Evolutionary conservation across 179 eudicot genomes (phyloP), one percentile per base, ranked within the genome.

Genomic region (Pouteria campechiana): DNA sequence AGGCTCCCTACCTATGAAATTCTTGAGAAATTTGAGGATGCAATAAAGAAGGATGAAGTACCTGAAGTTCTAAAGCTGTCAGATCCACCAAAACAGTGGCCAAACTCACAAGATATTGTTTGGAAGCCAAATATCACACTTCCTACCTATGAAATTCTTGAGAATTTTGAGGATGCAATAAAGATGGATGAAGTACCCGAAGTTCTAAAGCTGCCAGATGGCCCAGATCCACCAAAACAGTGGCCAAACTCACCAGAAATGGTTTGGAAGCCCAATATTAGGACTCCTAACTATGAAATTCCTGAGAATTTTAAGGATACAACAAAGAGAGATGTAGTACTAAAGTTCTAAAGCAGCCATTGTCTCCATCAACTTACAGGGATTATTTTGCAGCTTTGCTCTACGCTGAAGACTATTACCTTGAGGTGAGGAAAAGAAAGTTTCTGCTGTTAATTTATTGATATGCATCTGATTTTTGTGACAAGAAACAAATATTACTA

Each of bases 401-500:
- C 25, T 53, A 60, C 54, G 60, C 66, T 11, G 60, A 60, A 46
- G 66, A 61, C 33, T 53, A 32, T 38, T 47, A 32, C n/a, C 17
- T n/a, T n/a, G n/a, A n/a, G n/a, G n/a, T n/a, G n/a, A n/a, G n/a
- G n/a, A n/a, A n/a, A n/a, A n/a, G n/a, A n/a, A n/a, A n/a, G n/a
- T n/a, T n/a, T n/a, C n/a, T n/a, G n/a, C n/a, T n/a, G n/a, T n/a
- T n/a, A n/a, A n/a, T n/a, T n/a, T n/a, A n/a, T n/a, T n/a, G n/a
- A n/a, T n/a, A n/a, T n/a, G n/a, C n/a, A n/a, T n/a, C n/a, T n/a
- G n/a, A n/a, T n/a, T n/a, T n/a, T n/a, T n/a, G n/a, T n/a, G n/a
- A n/a, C n/a, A n/a, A n/a, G n/a, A n/a, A n/a, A n/a, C n/a, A n/a
- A n/a, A n/a, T n/a, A n/a, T n/a, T n/a, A n/a, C n/a, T n/a, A n/a